These are phyloP conservation scores for Penicillium canariense DNA, from an alignment of 495 filamentous ascomycete species.

Conservation along the genomic window DNA sequence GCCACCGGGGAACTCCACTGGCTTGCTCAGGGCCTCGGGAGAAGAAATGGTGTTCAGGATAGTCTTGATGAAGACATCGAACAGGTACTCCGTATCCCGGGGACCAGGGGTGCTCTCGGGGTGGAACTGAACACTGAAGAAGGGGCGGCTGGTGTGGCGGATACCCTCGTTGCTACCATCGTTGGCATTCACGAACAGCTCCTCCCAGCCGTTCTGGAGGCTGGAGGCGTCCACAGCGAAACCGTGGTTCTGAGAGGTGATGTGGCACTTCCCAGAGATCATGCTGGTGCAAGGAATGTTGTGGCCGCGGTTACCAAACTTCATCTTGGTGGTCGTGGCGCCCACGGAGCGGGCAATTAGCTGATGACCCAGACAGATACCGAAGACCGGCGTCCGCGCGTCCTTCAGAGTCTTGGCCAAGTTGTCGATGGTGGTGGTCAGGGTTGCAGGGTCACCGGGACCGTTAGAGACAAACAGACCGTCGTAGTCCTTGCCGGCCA, in stretches of 20 bases:
- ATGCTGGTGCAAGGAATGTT: conserved; percentile 97
- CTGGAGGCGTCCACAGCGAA: conserved; percentile 82
- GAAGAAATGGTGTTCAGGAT: conserved; percentile 66
- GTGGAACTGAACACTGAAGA: conserved; percentile 99
- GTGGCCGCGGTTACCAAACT: conserved; percentile 97
- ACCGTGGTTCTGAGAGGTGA: conserved; percentile 97
- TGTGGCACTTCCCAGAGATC: conserved; percentile 92
- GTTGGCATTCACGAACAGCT: conserved; percentile 96
- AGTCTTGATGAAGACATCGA: conserved; percentile 91
- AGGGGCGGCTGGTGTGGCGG: conserved; percentile 76
- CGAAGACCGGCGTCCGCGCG: conserved; percentile 83
- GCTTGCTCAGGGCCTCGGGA: conserved; percentile 57
- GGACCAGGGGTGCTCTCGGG: conserved; percentile 95
- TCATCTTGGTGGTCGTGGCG: conserved; percentile 89
- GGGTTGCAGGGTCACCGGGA: conserved; percentile 87
- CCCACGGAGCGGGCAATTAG: conserved; percentile 88
- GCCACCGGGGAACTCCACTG: conserved; percentile 85
- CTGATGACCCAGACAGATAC: conserved; percentile 96
- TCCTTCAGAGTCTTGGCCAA: conserved; percentile 69
- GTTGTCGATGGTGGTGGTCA: conserved; percentile 72
- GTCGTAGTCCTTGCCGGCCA: conserved; percentile 79
- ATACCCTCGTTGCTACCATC: conserved; percentile 98
- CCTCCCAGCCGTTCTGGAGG: conserved; percentile 77
- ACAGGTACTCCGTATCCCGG: conserved; percentile 93
- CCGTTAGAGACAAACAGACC: conserved; percentile 97